These are phyloP conservation scores for Malus sieversii DNA, from an alignment of 306 rosid species.

Conservation along the genomic window DNA sequence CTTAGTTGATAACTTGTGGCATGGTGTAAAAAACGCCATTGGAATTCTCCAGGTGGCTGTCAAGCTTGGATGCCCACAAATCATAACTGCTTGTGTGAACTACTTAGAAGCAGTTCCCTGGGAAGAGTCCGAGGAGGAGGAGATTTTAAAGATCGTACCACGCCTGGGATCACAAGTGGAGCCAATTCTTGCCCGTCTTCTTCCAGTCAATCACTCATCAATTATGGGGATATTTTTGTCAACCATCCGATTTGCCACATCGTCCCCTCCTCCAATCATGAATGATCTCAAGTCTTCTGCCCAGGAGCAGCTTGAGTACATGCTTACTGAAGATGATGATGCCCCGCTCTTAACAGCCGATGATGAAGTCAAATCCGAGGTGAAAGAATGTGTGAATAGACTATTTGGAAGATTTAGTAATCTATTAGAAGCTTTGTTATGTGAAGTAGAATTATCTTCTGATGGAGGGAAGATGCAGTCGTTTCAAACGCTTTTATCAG, in stretches of 20 bases:
- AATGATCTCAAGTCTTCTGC: conserved; percentile 79
- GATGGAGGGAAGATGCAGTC: conserved; percentile 37
- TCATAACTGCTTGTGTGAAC: conserved; percentile 59
- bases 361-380: conserved; percentile 52
- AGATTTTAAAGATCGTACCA: conserved; percentile 70
- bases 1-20: conserved; percentile 62
- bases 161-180: conserved; percentile 60
- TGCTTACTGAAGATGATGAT: conserved; percentile 92
- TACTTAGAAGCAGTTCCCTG: conserved; percentile 90
- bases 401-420: conserved; percentile 48
- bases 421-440: conserved; percentile 35
- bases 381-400: conserved; percentile 57
- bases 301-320: conserved; percentile 91
- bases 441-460: conserved; percentile 40
- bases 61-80: conserved; percentile 65
- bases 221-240: conserved; percentile 54
- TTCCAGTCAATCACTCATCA: conserved; percentile 62
- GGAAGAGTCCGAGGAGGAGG: conserved; percentile 97
- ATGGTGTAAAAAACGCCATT: conserved; percentile 71
- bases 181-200: conserved; percentile 86
- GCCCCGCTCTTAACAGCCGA: conserved; percentile 62
- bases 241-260: conserved; percentile 66
- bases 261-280: conserved; percentile 53
- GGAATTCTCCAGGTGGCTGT: conserved; percentile 78
- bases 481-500: conserved; percentile 55